Evolutionary conservation across 345 rosid species (phyloP).

Genomic region (Nasturtium officinale): DNA sequence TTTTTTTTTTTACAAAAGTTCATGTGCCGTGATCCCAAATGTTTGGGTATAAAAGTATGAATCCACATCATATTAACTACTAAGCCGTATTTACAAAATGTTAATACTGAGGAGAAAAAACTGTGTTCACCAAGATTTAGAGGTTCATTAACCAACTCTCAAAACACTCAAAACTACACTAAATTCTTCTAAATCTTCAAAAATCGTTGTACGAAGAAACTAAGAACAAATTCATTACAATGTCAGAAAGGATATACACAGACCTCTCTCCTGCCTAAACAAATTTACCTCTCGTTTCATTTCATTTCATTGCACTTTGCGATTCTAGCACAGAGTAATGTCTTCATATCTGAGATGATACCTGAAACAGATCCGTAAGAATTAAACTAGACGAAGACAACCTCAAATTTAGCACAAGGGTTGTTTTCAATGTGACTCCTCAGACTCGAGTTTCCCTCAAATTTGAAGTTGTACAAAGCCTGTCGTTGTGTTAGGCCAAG

Average conservation of each 20-base stretch:
- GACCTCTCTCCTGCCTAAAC: conserved; percentile 9
- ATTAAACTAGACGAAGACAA: conserved; percentile 65
- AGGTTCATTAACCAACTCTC: too few relatives aligned
- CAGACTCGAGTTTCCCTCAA: conserved; percentile 60
- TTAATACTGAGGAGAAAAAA: too few relatives aligned
- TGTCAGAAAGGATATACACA: conserved; percentile 16
- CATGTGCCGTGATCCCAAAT: too few relatives aligned
- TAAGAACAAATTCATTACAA: conserved; percentile 20
- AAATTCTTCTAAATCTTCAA: neutral
- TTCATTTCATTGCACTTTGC: conserved; percentile 1
- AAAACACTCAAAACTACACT: neutral
- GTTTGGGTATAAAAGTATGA: too few relatives aligned
- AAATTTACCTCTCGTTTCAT: conserved; percentile 10
- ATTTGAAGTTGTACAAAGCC: conserved; percentile 74
- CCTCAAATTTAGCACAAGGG: conserved; percentile 85
- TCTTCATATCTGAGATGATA: conserved; percentile 22
- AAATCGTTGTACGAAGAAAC: neutral
- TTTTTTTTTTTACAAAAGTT: too few relatives aligned
- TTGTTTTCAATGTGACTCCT: conserved; percentile 58
- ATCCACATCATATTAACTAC: too few relatives aligned
- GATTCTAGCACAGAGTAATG: conserved; percentile 6
- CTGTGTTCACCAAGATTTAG: too few relatives aligned
- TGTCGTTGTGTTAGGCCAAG: conserved; percentile 89
- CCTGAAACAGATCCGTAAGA: neutral
- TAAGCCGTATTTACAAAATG: too few relatives aligned